phyloP scores from a whole-genome alignment of 1,139 yeast genomes.

The Yamadazyma sp. region DNA sequence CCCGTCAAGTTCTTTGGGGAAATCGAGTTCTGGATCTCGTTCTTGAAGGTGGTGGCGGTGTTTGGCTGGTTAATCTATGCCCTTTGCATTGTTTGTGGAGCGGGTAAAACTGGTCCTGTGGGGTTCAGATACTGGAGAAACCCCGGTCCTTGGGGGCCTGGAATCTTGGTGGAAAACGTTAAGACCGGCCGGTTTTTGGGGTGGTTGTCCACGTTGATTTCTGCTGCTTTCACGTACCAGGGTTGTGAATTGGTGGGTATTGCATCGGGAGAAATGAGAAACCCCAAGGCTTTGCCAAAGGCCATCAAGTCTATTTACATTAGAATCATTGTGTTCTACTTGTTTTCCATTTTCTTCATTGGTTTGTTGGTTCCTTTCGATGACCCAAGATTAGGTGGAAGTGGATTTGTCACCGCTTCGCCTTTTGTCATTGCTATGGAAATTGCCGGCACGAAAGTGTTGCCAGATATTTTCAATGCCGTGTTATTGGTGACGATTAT shows the following conservation, averaged over 20 bases:
- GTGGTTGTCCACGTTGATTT: conserved; percentile 62
- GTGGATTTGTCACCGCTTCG: conserved; percentile 42
- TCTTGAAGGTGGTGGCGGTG: conserved; percentile 66
- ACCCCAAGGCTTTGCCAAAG: conserved; percentile 81
- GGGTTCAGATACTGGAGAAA: conserved; percentile 91
- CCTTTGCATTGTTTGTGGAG: conserved; percentile 72
- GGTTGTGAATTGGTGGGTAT: conserved; percentile 85
- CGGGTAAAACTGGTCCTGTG: conserved; percentile 64
- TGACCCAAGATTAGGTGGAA: conserved; percentile 45
- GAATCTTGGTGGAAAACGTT: conserved; percentile 43
- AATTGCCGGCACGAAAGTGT: conserved; percentile 67
- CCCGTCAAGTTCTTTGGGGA: conserved; percentile 49
- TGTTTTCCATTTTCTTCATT: conserved; percentile 74
- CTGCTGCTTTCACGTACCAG: conserved; percentile 77
- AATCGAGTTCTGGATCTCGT: conserved; percentile 53
- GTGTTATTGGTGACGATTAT: conserved; percentile 66
- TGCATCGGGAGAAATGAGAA: conserved; percentile 83
- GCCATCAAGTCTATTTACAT: conserved; percentile 82
- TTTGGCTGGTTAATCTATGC: conserved; percentile 71
- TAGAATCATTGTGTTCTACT: conserved; percentile 79
- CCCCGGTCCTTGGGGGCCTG: conserved; percentile 86
- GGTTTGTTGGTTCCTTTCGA: conserved; percentile 82
- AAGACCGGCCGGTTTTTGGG: conserved; percentile 63
- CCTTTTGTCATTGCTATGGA: conserved; percentile 59
- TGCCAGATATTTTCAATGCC: conserved; percentile 76